Base-by-base conservation (phyloP, 768 basidiomycete genomes). In the Boletus sp. region DNA sequence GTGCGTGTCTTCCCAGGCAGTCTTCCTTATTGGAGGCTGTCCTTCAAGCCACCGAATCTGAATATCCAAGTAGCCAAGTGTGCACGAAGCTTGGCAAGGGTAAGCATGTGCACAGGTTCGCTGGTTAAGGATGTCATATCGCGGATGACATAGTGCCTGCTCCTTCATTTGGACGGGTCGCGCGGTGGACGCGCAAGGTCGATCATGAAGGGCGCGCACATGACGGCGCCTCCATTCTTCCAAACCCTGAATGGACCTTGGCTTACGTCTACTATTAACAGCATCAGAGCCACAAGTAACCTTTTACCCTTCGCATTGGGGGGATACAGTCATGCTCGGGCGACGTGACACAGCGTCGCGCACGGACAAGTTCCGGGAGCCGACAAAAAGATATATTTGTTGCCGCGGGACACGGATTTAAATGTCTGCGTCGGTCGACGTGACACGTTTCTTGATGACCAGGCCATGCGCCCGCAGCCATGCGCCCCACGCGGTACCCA, bases 151-250 rank as follows among this genome's bases (percentile, higher is more conserved):
- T 19, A 19, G 30, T n/a, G 19, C 14, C 32, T 11, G 10, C 32
- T 21, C 19, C 53, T 33, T 38, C 45, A 51, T 60, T 54, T 48
- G 46, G 47, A 30, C 23, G 5, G 11, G 7, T 32, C 8, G 37
- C 47, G 19, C 43, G 8, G 34, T 54, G n/a, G 35, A 39, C 21
- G 49, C 43, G 30, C 49, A 33, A 33, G 53, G 56, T 61, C 64
- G 65, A 61, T 64, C 65, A 64, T 67, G 65, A 65, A 60, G 25
- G 46, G 30, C 48, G 45, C 7, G 52, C 51, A 25, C 27, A 25
- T 50, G 56, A 53, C 50, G 14, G 33, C 17, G 27, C 27, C 60
- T 65, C 59, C 64, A 65, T 67, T 66, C n/a, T 54, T 37, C 35
- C 30, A 14, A 32, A 19, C 32, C 57, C 50, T 44, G 50, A 43